Conservation (phyloP, 805 yeast genomes). For the Kodamaea kakaduensis region DNA sequence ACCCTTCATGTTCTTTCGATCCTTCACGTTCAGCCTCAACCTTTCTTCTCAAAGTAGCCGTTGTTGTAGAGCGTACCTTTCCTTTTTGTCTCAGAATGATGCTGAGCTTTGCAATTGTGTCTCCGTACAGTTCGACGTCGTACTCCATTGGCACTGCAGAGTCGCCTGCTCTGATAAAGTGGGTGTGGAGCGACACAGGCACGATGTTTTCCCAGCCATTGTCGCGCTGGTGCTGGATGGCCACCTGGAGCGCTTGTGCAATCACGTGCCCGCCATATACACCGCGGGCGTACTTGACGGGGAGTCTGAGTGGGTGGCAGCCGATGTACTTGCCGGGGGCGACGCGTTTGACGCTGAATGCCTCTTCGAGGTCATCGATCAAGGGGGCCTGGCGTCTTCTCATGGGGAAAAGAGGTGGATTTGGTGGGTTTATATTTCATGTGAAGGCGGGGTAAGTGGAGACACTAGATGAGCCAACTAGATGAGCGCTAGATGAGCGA, state of each 20-base stretch:
- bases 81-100: slow-evolving; percentile 55
- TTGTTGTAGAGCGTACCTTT: slow-evolving; percentile 47
- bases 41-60: slow-evolving; percentile 38
- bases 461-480: background rate
- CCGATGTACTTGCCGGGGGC: slow-evolving; percentile 30
- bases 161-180: slow-evolving; percentile 55
- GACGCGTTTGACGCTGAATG: slow-evolving; percentile 23
- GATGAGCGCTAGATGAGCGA: background rate
- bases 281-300: slow-evolving; percentile 51
- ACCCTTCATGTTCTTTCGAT: no score
- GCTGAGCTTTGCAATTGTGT: slow-evolving; percentile 49
- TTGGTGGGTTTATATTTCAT: slow-evolving; percentile 2
- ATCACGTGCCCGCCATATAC: slow-evolving; percentile 69
- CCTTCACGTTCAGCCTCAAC: no score
- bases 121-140: slow-evolving; percentile 50
- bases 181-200: slow-evolving; percentile 62
- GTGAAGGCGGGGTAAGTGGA: slow-evolving; percentile 1
- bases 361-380: slow-evolving; percentile 28
- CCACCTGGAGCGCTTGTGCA: slow-evolving; percentile 62
- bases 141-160: slow-evolving; percentile 45
- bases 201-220: slow-evolving; percentile 22
- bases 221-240: slow-evolving; percentile 41
- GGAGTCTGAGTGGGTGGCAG: slow-evolving; percentile 30
- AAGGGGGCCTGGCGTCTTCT: slow-evolving; percentile 1
- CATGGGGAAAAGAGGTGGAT: background rate